Base-by-base conservation (phyloP, 2,329 filamentous ascomycete genomes). In the Trichoderma aggressivum region DNA sequence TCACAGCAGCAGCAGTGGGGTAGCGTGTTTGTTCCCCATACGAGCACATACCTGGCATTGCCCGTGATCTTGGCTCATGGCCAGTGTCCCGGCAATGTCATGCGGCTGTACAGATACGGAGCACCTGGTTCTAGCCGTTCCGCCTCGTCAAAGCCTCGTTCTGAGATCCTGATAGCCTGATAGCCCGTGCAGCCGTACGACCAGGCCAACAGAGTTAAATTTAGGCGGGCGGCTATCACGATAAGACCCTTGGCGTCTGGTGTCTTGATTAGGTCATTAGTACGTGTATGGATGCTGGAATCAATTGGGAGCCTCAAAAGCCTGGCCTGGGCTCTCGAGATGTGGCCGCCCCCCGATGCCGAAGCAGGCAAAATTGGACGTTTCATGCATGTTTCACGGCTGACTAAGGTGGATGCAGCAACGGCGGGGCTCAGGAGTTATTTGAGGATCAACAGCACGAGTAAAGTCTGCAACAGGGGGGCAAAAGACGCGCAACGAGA, bases 41-140 rank as follows among this genome's bases (percentile, higher is more conserved):
- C 28, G 36, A n/a, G 39, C 18, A 43, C 39, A 43, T 58, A 68
- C 55, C 65, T 68, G 65, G 55, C 65, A 68, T 43, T 68, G 36
- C 8, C 36, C 30, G 3, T 6, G n/a, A 8, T 32, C 8, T 68
- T 32, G 55, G 60, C 26, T 60, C 65, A 68, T 68, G 65, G 7
- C 47, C n/a, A 34, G n/a, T 11, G 18, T 55, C n/a, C 8, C 7
- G 1, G 21, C 12, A 12, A 21, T 10, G 24, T 11, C 12, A 55
- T 55, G 30, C 12, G 47, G 47, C 24, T 14, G 39, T 43, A 43
- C 39, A 43, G 39, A 43, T 43, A 43, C 39, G 39, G 39, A 43
- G 43, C n/a, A 50, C n/a, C n/a, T 50, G 47, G 47, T 24, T 24
- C n/a, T 24, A 53, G 47, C 21, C 11, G n/a, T 24, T 53, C 21